Conservation (phyloP, 768 basidiomycete species). For the Tubosaeta sp. region DNA sequence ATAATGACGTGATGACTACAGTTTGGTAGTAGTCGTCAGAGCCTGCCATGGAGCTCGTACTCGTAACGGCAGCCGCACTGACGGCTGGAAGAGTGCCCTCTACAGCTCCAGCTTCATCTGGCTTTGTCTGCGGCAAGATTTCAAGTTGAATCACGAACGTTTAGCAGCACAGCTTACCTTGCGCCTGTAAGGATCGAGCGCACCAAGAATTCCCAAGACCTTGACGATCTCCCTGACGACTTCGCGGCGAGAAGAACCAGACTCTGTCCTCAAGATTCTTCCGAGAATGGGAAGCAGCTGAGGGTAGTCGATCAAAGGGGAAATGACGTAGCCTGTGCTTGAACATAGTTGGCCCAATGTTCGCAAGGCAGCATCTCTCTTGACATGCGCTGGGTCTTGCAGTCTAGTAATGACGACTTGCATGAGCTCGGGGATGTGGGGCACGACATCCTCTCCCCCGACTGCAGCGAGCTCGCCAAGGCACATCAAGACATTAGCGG, state of each 20-base stretch:
- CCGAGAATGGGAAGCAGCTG: conserved; percentile 83
- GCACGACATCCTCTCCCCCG: conserved; percentile 86
- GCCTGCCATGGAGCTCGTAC: conserved; percentile 53
- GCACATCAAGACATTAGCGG: conserved; percentile 90
- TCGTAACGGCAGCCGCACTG: conserved; percentile 65
- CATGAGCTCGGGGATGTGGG: conserved; percentile 85
- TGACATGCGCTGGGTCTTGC: conserved; percentile 82
- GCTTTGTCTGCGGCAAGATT: conserved; percentile 41
- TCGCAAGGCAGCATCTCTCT: conserved; percentile 90
- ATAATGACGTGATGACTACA: conserved; percentile 84
- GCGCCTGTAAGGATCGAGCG: conserved; percentile 91
- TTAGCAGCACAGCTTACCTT: conserved; percentile 53
- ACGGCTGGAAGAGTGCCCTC: conserved; percentile 60
- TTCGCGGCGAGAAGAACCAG: conserved; percentile 71
- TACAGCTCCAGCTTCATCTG: conserved; percentile 57
- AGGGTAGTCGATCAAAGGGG: conserved; percentile 87
- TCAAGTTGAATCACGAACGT: conserved; percentile 2
- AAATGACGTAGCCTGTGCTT: conserved; percentile 91
- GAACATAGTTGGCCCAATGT: conserved; percentile 95
- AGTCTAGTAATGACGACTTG: conserved; percentile 83
- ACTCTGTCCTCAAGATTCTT: conserved; percentile 80
- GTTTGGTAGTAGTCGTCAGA: conserved; percentile 98
- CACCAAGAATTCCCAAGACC: conserved; percentile 93
- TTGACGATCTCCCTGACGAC: conserved; percentile 93
- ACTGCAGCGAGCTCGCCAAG: conserved; percentile 91